Evolutionary conservation across 305 asterid genomes (phyloP).

Genomic region (Andrographis paniculata): DNA sequence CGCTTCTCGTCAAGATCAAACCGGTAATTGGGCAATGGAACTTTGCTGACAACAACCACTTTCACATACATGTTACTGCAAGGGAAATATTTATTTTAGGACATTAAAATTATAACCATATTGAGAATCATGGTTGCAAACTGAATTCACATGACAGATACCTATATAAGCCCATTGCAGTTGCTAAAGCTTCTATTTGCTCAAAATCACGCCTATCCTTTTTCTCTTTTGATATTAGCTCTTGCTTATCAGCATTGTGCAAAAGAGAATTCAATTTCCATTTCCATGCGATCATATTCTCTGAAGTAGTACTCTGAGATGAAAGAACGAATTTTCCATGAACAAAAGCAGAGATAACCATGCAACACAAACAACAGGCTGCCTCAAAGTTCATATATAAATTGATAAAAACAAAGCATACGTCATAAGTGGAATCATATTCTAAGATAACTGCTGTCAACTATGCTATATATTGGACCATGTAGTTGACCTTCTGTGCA

Average conservation of each 20-base stretch:
- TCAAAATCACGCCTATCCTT: conserved; percentile 80
- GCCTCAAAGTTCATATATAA: background rate
- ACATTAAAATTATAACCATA: conserved; percentile 12
- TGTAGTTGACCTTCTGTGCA: too few relatives aligned
- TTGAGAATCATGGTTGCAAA: conserved; percentile 5
- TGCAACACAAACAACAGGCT: conserved; percentile 7
- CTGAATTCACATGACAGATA: conserved; percentile 18
- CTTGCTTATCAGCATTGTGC: conserved; percentile 47
- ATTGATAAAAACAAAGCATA: background rate
- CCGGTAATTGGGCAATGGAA: conserved; percentile 87
- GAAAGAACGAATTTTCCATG: conserved; percentile 11
- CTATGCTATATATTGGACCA: background rate
- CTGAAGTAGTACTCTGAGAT: conserved; percentile 49
- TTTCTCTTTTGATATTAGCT: conserved; percentile 82
- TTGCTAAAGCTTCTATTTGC: conserved; percentile 75
- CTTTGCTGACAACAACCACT: conserved; percentile 88
- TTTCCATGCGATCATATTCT: conserved; percentile 49
- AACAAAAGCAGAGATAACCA: conserved; percentile 11
- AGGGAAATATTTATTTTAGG: conserved; percentile 17
- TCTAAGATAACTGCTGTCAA: background rate
- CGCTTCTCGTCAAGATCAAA: conserved; percentile 96
- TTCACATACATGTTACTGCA: conserved; percentile 74
- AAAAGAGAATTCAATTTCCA: conserved; percentile 54
- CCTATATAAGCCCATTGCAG: conserved; percentile 79
- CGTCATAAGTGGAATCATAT: too few relatives aligned